Base-by-base conservation (phyloP, 1,284 basidiomycete species). In the Cutaneotrichosporon daszewskae region DNA sequence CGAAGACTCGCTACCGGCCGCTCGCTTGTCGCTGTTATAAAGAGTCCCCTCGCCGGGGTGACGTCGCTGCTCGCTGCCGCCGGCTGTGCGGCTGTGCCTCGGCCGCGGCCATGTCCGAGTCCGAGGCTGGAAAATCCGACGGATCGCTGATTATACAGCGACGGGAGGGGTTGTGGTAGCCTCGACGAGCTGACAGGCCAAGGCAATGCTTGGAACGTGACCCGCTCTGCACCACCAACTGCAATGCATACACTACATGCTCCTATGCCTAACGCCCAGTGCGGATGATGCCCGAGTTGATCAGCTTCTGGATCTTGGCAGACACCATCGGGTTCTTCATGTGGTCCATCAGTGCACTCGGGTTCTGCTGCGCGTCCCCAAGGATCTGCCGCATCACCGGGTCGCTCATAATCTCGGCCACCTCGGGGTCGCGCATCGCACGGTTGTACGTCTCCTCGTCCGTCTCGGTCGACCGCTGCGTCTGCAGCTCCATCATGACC, bases 341-440 rank as follows among this genome's bases (percentile, higher is more conserved):
- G 73, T 98, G 94, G 57, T 96, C 89, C 72, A 90, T 86, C 49
- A 99, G 74, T 14, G 91, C 89, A 24, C 80, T 76, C 3, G 95
- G 94, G 72, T 96, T 84, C 37, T 74, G 68, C 72, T 99, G 95
- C 5, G 91, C 90, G 74, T 98, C 92, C 66, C 92, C 84, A 58
- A 98, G 72, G 57, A 99, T 97, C 59, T 84, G 83, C 73, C 91
- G 86, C 85, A 92, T 91, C 50, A 90, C 75, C 13, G 55, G 55
- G 45, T 56, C 55, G 45, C 62, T 58, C 75, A 77, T 75, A 54
- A 77, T 76, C 55, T 70, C 83, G 47, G 85, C 86, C 40, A 96
- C 80, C 73, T 98, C 94, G 7, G 95, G 95, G 75, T 98, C 94
- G 43, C 89, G 79, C 92, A 96, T 96, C 10, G 94, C 95, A 25